phyloP scores from a whole-genome alignment of 2,329 filamentous ascomycete species.

The Alternaria sp. region DNA sequence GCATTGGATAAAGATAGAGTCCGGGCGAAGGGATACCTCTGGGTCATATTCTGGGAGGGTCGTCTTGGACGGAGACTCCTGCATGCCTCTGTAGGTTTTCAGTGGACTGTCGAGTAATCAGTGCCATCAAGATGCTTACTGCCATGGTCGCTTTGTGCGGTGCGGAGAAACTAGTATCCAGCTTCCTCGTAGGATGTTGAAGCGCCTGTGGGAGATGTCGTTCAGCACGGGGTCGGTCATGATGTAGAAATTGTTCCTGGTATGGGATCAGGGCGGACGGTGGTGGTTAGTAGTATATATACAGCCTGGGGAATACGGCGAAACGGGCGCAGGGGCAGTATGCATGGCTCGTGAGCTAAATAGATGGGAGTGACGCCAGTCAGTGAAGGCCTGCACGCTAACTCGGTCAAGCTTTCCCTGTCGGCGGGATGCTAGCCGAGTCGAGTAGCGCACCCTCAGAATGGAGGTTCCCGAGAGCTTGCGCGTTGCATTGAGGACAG shows the following conservation, averaged over 20 bases:
- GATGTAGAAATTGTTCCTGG: constrained; percentile 19
- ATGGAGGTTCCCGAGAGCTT: constrained; percentile 19
- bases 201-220: constrained; percentile 92
- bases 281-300: constrained; percentile 22
- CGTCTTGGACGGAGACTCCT: constrained; percentile 58
- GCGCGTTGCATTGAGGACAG: constrained; percentile 27
- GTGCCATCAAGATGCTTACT: constrained; percentile 66
- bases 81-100: constrained; percentile 52
- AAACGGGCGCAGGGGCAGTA: constrained; percentile 20
- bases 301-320: constrained; percentile 16
- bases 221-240: constrained; percentile 70
- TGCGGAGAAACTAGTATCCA: constrained; percentile 97
- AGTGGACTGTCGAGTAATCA: constrained; percentile 1
- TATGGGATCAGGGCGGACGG: constrained; percentile 15
- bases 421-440: constrained; percentile 34
- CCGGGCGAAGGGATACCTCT: constrained; percentile 43
- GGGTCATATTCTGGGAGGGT: constrained; percentile 79
- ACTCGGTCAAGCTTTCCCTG: constrained; percentile 31
- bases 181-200: constrained; percentile 87
- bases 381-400: constrained; percentile 27
- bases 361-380: constrained; percentile 37
- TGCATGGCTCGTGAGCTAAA: constrained; percentile 33
- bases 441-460: constrained; percentile 29
- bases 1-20: not conserved
- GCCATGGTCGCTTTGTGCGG: constrained; percentile 96